phyloP scores from a whole-genome alignment of 306 rosid genomes.

The Fragaria nilgerrensis region DNA sequence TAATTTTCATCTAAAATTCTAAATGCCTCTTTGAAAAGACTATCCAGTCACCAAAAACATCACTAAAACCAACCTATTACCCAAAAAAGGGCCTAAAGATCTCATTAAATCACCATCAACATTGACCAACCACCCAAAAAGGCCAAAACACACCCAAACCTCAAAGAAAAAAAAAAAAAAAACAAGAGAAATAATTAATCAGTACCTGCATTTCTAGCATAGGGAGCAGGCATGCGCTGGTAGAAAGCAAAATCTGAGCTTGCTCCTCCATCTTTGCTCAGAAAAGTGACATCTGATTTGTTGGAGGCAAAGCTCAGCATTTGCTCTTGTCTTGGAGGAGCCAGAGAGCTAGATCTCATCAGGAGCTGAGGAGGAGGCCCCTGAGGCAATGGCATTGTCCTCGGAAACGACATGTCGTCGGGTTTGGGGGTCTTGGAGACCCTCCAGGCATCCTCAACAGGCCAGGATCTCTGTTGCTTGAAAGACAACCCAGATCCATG shows the following conservation, averaged over 20 bases:
- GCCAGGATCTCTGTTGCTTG: slow-evolving; percentile 38
- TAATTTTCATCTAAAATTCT: slow-evolving; percentile 1
- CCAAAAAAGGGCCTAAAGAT: slow-evolving; percentile 11
- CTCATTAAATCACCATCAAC: slow-evolving; percentile 8
- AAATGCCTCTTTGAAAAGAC: slow-evolving; percentile 24
- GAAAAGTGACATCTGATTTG: slow-evolving; percentile 33
- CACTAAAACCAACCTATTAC: slow-evolving; percentile 16
- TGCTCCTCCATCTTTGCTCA: slow-evolving; percentile 23
- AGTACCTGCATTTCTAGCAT: slow-evolving; percentile 37
- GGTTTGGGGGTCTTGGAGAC: slow-evolving; percentile 35
- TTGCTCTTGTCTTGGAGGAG: slow-evolving; percentile 33
- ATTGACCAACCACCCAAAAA: slow-evolving; percentile 16
- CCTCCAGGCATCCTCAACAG: slow-evolving; percentile 37
- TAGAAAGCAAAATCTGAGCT: slow-evolving; percentile 28
- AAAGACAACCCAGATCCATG: slow-evolving; percentile 40
- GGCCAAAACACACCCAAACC: background rate
- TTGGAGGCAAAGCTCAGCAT: slow-evolving; percentile 54
- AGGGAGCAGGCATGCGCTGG: slow-evolving; percentile 23
- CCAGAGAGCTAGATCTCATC: slow-evolving; percentile 39
- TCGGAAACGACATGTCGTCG: slow-evolving; percentile 22
- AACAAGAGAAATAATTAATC: background rate
- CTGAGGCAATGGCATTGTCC: slow-evolving; percentile 36
- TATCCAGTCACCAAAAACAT: background rate
- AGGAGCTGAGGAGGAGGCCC: slow-evolving; percentile 22
- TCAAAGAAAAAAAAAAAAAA: background rate